Percentiles rank a stretch among this genome's conserved stretches.
These are phyloP conservation scores for Jaminaea rosea DNA, from an alignment of 1,284 basidiomycete genomes.

Conservation along the genomic window DNA sequence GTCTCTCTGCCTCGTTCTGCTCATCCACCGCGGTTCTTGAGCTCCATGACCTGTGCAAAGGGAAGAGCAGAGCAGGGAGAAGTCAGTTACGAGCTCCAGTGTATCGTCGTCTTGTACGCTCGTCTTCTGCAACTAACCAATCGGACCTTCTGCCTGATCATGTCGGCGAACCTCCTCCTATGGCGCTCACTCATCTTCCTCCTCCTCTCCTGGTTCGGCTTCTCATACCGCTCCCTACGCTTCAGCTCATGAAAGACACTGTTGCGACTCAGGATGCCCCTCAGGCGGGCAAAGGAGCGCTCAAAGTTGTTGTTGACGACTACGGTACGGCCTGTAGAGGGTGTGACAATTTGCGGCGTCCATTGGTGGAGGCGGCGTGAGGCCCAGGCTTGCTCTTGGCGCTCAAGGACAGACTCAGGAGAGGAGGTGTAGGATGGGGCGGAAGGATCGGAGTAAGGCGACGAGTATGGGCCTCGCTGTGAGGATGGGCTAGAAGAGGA, in stretches of 20 bases:
- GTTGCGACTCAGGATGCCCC: conserved; percentile 22
- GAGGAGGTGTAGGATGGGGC: no score
- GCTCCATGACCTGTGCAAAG: conserved; percentile 33
- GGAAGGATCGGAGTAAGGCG: no score
- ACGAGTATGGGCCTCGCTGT: no score
- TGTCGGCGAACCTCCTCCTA: conserved; percentile 41
- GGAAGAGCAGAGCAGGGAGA: background rate
- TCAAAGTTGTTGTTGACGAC: no score
- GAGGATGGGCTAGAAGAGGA: no score
- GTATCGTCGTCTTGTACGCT: background rate
- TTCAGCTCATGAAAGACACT: conserved; percentile 37
- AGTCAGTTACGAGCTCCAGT: background rate
- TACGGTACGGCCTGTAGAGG: no score
- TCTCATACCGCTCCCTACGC: conserved; percentile 40
- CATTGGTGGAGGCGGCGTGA: no score
- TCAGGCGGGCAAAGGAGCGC: conserved; percentile 19
- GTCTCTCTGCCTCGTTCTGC: no score
- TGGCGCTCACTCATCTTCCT: conserved; percentile 42
- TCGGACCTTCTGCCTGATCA: conserved; percentile 44
- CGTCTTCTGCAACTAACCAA: conserved; percentile 22
- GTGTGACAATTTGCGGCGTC: no score
- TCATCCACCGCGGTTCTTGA: conserved; percentile 34
- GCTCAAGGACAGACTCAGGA: no score
- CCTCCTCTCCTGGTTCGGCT: conserved; percentile 41
- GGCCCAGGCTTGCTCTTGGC: no score